A percentile compares a stretch with the other conserved stretches of the same genome.
Conservation (phyloP, 208 protist species). For the Crithidia fasciculata region DNA sequence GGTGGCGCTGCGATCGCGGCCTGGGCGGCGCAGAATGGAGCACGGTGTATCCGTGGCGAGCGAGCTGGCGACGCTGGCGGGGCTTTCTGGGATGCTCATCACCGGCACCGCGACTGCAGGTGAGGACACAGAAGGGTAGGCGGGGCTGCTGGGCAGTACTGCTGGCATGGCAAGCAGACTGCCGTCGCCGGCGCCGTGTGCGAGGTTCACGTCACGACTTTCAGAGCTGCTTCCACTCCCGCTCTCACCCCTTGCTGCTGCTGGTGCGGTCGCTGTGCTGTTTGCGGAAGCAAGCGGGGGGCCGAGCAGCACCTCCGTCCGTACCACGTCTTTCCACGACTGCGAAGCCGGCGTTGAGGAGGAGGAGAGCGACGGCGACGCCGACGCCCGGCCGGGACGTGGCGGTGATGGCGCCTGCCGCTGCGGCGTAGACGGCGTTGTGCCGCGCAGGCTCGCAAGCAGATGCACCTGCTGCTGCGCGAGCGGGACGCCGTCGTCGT, state of each 20-base stretch:
- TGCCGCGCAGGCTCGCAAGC: slow-evolving; percentile 13
- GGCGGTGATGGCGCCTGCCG: slow-evolving; percentile 6
- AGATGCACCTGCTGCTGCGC: slow-evolving; percentile 18
- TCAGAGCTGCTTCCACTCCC: not conserved
- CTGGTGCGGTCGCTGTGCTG: not conserved
- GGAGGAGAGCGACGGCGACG: not conserved
- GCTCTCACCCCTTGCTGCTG: not conserved
- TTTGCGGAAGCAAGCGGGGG: not conserved
- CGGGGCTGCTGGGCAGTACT: not conserved
- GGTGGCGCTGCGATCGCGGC: slow-evolving; percentile 10
- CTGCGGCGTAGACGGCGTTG: not conserved
- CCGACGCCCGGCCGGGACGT: slow-evolving; percentile 3
- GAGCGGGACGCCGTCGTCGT: slow-evolving; percentile 16
- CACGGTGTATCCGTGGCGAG: slow-evolving; percentile 39
- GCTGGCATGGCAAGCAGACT: slow-evolving; percentile 2
- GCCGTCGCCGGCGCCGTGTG: not conserved
- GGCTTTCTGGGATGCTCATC: slow-evolving; percentile 10
- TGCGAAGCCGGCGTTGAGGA: not conserved
- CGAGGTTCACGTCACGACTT: not conserved
- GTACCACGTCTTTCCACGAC: slow-evolving; percentile 19
- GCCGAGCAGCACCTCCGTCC: slow-evolving; percentile 21
- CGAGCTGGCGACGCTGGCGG: slow-evolving; percentile 32
- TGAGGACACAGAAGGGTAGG: not conserved
- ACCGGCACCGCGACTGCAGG: slow-evolving; percentile 5
- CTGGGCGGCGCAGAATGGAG: slow-evolving; percentile 38